These are phyloP conservation scores for Cercis canadensis DNA, from an alignment of 306 rosid genomes.

Conservation along the genomic window DNA sequence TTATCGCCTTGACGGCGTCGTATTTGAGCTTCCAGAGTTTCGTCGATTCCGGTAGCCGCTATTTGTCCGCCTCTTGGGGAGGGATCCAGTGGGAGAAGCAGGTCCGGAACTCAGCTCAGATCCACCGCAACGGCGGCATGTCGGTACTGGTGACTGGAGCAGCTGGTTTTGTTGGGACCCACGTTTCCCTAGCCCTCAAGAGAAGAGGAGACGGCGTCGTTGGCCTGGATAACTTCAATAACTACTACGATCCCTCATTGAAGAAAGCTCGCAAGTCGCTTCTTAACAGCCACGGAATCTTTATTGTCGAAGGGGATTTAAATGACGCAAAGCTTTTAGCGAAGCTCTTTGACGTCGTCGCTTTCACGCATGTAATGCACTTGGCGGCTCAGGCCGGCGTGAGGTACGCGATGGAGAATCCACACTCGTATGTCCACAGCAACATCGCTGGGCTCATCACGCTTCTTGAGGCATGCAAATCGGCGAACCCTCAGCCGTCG, in stretches of 20 bases:
- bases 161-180: constrained; percentile 77
- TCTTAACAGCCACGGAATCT: constrained; percentile 51
- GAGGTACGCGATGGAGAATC: constrained; percentile 90
- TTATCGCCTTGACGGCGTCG: constrained; percentile 79
- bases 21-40: constrained; percentile 79
- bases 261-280: constrained; percentile 69
- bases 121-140: constrained; percentile 73
- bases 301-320: constrained; percentile 73
- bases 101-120: constrained; percentile 73
- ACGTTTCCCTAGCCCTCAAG: constrained; percentile 76
- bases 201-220: constrained; percentile 83
- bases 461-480: constrained; percentile 75
- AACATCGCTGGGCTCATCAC: constrained; percentile 88
- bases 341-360: constrained; percentile 80
- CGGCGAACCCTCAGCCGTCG: constrained; percentile 79
- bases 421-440: constrained; percentile 83
- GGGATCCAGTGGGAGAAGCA: constrained; percentile 95
- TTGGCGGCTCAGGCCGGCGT: constrained; percentile 96
- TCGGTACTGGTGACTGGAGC: constrained; percentile 83
- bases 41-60: constrained; percentile 70
- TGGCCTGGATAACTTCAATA: constrained; percentile 82
- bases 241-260: constrained; percentile 80
- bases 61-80: constrained; percentile 84
- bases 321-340: constrained; percentile 70
- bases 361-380: constrained; percentile 87